These are phyloP conservation scores for Byssothecium circinans DNA, from an alignment of 2,329 filamentous ascomycete genomes.

Conservation along the genomic window DNA sequence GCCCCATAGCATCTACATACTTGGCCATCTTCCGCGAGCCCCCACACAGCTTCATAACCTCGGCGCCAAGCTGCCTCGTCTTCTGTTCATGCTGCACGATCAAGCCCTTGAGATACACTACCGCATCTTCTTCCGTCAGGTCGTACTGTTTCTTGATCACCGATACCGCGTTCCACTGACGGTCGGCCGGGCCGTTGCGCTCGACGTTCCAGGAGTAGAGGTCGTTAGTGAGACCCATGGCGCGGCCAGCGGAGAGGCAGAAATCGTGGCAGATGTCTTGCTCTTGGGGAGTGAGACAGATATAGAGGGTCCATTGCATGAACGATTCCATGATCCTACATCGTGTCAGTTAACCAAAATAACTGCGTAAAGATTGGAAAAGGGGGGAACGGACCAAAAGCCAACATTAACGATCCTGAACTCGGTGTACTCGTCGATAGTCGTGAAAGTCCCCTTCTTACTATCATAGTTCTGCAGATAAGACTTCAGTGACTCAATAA, in stretches of 20 bases:
- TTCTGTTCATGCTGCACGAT: slow-evolving; percentile 6
- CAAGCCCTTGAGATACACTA: slow-evolving; percentile 4
- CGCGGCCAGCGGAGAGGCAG: slow-evolving; percentile 3
- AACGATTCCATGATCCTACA: slow-evolving; percentile 6
- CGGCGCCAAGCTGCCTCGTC: slow-evolving; percentile 4
- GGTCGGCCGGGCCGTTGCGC: slow-evolving; percentile 4
- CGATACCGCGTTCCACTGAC: slow-evolving; percentile 7
- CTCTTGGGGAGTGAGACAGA: slow-evolving; percentile 2
- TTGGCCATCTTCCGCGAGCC: slow-evolving; percentile 4
- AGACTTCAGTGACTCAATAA: slow-evolving; percentile 5
- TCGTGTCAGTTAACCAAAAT: not conserved
- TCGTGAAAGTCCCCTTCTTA: slow-evolving; percentile 1
- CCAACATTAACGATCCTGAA: slow-evolving; percentile 9
- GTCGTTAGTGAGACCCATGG: slow-evolving; percentile 7
- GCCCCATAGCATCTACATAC: slow-evolving; percentile 7
- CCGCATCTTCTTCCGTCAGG: slow-evolving; percentile 4
- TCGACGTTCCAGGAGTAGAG: slow-evolving; percentile 8
- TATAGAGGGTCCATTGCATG: slow-evolving; percentile 6
- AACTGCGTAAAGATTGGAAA: not conserved
- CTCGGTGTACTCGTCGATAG: slow-evolving; percentile 4
- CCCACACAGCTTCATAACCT: not conserved
- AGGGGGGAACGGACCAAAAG: slow-evolving; percentile 1
- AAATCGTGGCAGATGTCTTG: slow-evolving; percentile 4
- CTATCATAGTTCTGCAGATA: slow-evolving; percentile 6
- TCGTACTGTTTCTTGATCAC: slow-evolving; percentile 6